Base-by-base conservation (phyloP, 805 yeast species). In the Isabelozyma rhagii region DNA sequence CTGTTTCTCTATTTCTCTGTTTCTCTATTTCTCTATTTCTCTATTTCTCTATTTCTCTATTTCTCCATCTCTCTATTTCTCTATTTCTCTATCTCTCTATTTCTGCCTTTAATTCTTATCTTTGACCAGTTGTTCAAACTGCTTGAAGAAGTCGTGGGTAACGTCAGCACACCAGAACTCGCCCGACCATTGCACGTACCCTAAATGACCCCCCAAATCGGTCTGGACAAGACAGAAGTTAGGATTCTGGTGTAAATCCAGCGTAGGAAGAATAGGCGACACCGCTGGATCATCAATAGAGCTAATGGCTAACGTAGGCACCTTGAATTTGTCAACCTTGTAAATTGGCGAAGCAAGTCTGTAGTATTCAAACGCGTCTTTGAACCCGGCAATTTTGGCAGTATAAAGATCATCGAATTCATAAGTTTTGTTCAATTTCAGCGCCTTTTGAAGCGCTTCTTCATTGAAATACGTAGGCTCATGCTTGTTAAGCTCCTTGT, bases 201-300 rank as follows among this genome's bases (percentile, higher is more conserved):
- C 94, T 47, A 89, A 75, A 66, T 89, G 96, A 1, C 96, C 96
- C 6, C 96, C 96, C 47, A 79, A 72, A 41, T 78, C 74, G 6
- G 92, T 85, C 51, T 82, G 78, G 5, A 83, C 72, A 58, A 85
- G 55, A 42, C 79, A 67, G 34, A 82, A 67, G 60, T 78, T 81
- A 1, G 96, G 94, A 59, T 87, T 87, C 29, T 61, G 54, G 39
- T 59, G 54, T 17, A 80, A 75, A 51, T 83, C 85, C 13, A 60
- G 61, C 38, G 63, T 61, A 1, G 94, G 94, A 25, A 86, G 61
- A 18, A 72, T 63, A 1, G 71, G 69, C 11, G 87, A 82, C 11
- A 83, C 83, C 36, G 89, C 78, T 6, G 96, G 96, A 60, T 88
- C 96, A 63, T 89, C 96, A 25, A 73, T 55, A 1, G 96, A 73